Conservation (phyloP, 2,329 filamentous ascomycete species). For the Pseudogymnoascus sp. region DNA sequence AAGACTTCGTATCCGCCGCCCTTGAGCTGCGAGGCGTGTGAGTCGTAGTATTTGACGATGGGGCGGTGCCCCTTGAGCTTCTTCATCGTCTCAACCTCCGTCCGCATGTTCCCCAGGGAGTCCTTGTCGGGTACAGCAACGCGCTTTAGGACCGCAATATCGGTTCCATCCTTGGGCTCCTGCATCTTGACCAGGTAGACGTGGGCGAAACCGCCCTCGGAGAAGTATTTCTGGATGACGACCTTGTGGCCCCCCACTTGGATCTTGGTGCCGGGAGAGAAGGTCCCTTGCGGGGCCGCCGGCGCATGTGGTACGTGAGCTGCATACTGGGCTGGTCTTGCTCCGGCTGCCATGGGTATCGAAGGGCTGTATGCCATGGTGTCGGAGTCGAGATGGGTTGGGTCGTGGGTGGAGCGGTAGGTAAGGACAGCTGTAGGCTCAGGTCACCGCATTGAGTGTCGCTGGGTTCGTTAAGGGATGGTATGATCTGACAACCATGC, state of each 20-base stretch:
- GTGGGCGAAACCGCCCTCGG: conserved; percentile 95
- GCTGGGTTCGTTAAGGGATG: not conserved
- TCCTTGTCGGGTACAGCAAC: conserved; percentile 97
- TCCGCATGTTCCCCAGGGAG: conserved; percentile 89
- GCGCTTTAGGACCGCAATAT: conserved; percentile 48
- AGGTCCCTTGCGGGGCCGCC: conserved; percentile 69
- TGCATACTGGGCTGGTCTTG: conserved; percentile 40
- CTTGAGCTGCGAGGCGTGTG: conserved; percentile 88
- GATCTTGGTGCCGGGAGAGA: conserved; percentile 89
- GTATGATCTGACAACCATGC: not conserved
- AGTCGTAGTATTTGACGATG: conserved; percentile 98
- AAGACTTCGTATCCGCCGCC: conserved; percentile 97
- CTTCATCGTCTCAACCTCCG: conserved; percentile 99
- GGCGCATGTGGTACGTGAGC: conserved; percentile 35
- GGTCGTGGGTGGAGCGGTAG: not conserved
- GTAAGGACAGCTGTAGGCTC: conserved; percentile 4
- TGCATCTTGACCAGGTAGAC: conserved; percentile 92
- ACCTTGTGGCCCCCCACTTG: conserved; percentile 90
- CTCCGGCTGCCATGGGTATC: conserved; percentile 23
- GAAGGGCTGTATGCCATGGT: conserved; percentile 5
- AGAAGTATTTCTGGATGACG: conserved; percentile 93
- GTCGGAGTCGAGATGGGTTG: not conserved
- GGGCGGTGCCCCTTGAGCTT: conserved; percentile 92
- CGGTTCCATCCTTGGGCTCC: conserved; percentile 38
- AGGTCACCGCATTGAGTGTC: conserved; percentile 6